Base-by-base conservation (phyloP, 768 basidiomycete species). In the Naganishia antarctica region DNA sequence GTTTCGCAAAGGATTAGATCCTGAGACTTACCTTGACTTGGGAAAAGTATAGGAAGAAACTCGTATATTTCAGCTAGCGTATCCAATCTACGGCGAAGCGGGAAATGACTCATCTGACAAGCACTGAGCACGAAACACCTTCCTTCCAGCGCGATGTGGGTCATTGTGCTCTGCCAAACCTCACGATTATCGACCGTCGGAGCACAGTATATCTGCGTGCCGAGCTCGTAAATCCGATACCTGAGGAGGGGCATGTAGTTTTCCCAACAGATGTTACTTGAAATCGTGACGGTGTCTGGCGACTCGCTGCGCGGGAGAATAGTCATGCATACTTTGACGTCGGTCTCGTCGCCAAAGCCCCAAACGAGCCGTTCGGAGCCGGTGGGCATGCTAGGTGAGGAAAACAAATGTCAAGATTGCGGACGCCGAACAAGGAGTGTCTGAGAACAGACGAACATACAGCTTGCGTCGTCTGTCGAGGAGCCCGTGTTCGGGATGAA, bases 221-320 rank as follows among this genome's bases (percentile, higher is more conserved):
- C 84, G 45, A 81, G 76, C 6, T 82, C 80, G 71, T 86, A 86
- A 72, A 85, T 85, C 71, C 81, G 81, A 2, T 82, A 80, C 44
- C 85, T 80, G 65, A 86, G 84, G 4, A 86, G 70, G 21, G 86
- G 86, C 84, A 86, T 85, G 66, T 85, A 85, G 70, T 86, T 86
- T 66, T 87, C 86, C 86, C 85, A 86, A 59, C 43, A 58, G 44
- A 85, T 84, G 1, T 83, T 78, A 1, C 83, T 83, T 7, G 83
- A 82, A 0, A 86, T 67, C 69, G 84, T 85, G 11, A 82, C 75
- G 9, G 76, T 78, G 58, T 80, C 75, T 53, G 83, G 26, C 3
- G 85, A 82, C 15, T 83, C 82, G 23, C 23, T 37, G 9, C 53
- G 85, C 74, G 0, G 84, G 84, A 11, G 78, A 23, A 23, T 41